phyloP scores from a whole-genome alignment of 352 stramenopile species.

The Phytophthora fragariaefolia region DNA sequence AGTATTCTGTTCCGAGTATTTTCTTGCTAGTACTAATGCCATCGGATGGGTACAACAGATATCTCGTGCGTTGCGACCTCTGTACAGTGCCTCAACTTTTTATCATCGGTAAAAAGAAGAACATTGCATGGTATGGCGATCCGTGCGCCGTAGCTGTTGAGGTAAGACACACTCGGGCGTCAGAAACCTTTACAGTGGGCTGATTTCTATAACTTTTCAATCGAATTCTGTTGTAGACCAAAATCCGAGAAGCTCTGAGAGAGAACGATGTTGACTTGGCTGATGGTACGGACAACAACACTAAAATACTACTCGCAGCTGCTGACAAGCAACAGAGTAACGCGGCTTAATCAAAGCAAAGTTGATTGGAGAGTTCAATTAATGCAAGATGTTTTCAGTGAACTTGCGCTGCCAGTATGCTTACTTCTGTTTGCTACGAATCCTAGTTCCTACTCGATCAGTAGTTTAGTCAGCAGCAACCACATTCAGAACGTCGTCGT shows the following conservation, averaged over 20 bases:
- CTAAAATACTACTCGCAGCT: slow-evolving; percentile 1
- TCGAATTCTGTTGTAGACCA: slow-evolving; percentile 1
- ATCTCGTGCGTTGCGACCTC: slow-evolving; percentile 72
- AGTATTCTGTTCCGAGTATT: slow-evolving; percentile 4
- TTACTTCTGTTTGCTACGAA: neutral
- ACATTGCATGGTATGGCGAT: slow-evolving; percentile 64
- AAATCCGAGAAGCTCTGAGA: slow-evolving; percentile 45
- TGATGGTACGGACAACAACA: slow-evolving; percentile 10
- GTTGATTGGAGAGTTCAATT: too few relatives aligned
- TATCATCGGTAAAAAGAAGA: slow-evolving; percentile 64
- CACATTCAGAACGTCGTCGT: slow-evolving; percentile 53
- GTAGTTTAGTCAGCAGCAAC: slow-evolving; percentile 21
- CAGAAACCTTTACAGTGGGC: too few relatives aligned
- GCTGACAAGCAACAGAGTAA: slow-evolving; percentile 20
- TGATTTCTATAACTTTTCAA: neutral
- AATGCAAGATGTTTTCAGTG: too few relatives aligned
- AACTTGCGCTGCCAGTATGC: neutral
- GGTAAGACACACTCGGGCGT: too few relatives aligned
- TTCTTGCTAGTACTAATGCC: slow-evolving; percentile 1
- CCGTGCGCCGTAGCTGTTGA: slow-evolving; percentile 43
- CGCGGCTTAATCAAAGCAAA: slow-evolving; percentile 14
- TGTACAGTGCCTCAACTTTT: slow-evolving; percentile 63
- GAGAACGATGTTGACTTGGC: slow-evolving; percentile 34
- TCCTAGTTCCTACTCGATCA: neutral
- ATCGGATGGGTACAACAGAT: slow-evolving; percentile 33